Percentiles rank a stretch among this genome's conserved stretches.
These are phyloP conservation scores for Saccharomycopsis lassenensis DNA, from an alignment of 805 yeast species.

Conservation along the genomic window DNA sequence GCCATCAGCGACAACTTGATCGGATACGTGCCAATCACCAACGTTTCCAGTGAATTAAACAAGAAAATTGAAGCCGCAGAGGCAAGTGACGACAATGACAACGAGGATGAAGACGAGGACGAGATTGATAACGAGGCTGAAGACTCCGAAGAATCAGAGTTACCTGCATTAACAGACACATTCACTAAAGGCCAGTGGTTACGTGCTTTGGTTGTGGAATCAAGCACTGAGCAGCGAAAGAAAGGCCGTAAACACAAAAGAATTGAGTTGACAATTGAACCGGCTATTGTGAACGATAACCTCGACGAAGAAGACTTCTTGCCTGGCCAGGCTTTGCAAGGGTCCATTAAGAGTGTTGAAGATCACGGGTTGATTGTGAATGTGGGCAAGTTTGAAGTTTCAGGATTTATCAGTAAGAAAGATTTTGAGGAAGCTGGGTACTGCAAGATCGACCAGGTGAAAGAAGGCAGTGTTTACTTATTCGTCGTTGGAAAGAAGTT, in stretches of 20 bases:
- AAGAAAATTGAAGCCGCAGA: constrained; percentile 45
- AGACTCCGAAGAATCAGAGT: constrained; percentile 28
- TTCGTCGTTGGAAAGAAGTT: constrained; percentile 41
- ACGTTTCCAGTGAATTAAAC: constrained; percentile 55
- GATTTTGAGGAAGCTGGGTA: constrained; percentile 37
- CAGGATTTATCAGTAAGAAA: constrained; percentile 70
- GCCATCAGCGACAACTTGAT: constrained; percentile 71
- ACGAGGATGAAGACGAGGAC: constrained; percentile 30
- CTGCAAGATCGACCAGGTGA: constrained; percentile 27
- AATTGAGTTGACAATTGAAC: constrained; percentile 64
- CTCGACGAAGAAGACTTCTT: constrained; percentile 56
- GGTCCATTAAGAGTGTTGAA: constrained; percentile 66
- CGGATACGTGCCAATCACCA: constrained; percentile 70
- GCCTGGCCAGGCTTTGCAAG: constrained; percentile 60
- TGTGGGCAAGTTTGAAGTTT: constrained; percentile 44
- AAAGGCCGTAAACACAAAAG: constrained; percentile 39
- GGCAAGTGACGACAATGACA: constrained; percentile 34
- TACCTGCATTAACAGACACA: constrained; percentile 46
- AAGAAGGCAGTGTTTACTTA: constrained; percentile 61
- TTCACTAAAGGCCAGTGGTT: constrained; percentile 79
- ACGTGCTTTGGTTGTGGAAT: constrained; percentile 62
- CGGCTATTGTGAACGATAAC: constrained; percentile 52
- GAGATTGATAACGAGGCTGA: constrained; percentile 26
- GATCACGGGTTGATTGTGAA: constrained; percentile 84
- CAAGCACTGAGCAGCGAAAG: constrained; percentile 23